Evolutionary conservation across 2,329 filamentous ascomycete species (phyloP), one percentile per base, ranked within the genome.

Genomic region (Nigrospora sphaerica): DNA sequence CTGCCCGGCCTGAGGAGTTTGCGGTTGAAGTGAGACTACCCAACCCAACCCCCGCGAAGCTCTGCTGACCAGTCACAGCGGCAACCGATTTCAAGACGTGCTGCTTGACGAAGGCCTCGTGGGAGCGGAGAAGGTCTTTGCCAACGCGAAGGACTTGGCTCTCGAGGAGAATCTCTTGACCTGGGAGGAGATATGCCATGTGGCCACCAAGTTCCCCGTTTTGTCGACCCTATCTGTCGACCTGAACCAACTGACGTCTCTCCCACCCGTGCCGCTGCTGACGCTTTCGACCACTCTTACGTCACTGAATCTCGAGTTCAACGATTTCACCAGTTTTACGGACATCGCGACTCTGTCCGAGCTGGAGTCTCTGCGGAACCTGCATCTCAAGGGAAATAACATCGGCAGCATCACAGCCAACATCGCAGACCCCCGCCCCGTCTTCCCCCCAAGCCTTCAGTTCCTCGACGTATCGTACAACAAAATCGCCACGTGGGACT

Each of bases 381-480:
- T 83, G 1, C 78, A 90, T 44, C 74, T 97, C 44, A 92, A 95
- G 56, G 81, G 83, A 43, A 95, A 95, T 67, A 74, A 71, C 42
- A 86, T 95, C 51, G 67, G 69, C 14, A 58, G 64, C 14, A 62
- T 76, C 19, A 54, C 60, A 14, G 44, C 54, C 46, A 46, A 62
- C 19, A 43, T 62, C 13, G 51, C 62, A 10, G 54, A 59, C 7
- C 47, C 62, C 2, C 48, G 58, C 9, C 67, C 80, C 5, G 56
- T 73, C 9, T 84, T 88, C 55, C 62, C 78, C 4, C 39, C 62
- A 0, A 74, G 63, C 2, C 60, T 89, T 6, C 73, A 74, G 39
- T 86, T 85, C 50, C 67, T 92, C 14, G 87, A 91, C 60, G 62
- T 92, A 16, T 89, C 86, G 1, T 82, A 83, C 63, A 92, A 92